Conservation (phyloP, 495 filamentous ascomycete species). For the Mytilinidion resinicola region DNA sequence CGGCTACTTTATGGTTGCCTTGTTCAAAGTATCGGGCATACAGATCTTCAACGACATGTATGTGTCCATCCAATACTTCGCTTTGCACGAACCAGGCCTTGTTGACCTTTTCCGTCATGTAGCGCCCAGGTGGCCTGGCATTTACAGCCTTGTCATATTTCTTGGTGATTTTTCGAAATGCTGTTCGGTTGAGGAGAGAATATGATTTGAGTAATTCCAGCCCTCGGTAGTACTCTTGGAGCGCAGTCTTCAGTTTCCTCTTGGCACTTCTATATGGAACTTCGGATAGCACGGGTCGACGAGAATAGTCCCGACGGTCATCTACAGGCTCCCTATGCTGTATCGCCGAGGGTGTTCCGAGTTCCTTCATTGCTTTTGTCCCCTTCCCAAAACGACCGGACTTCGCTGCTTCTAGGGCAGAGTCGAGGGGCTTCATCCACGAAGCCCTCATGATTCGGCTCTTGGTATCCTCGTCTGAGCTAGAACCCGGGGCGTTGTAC, state of each 20-base stretch:
- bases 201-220: conserved; percentile 89
- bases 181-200: conserved; percentile 78
- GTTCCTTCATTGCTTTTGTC: conserved; percentile 47
- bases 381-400: conserved; percentile 50
- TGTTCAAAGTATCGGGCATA: conserved; percentile 90
- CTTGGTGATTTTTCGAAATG: conserved; percentile 96
- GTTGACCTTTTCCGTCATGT: conserved; percentile 89
- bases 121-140: conserved; percentile 66
- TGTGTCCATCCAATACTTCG: conserved; percentile 68
- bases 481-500: conserved; percentile 2
- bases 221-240: conserved; percentile 88
- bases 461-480: conserved; percentile 18
- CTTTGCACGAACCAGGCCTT: conserved; percentile 85
- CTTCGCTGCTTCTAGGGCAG: conserved; percentile 34
- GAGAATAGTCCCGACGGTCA: conserved; percentile 31
- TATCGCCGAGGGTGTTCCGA: conserved; percentile 43
- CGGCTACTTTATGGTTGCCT: conserved; percentile 84
- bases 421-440: conserved; percentile 29
- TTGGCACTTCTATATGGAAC: conserved; percentile 81
- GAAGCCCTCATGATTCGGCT: conserved; percentile 5
- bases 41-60: conserved; percentile 75
- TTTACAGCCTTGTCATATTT: conserved; percentile 92
- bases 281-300: conserved; percentile 38
- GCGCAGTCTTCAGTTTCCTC: conserved; percentile 77
- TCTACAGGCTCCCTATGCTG: conserved; percentile 23